A percentile compares a stretch with the other conserved stretches of the same genome.
These are phyloP conservation scores for Lodderomyces elongisporus DNA, from an alignment of 1,139 yeast genomes.

Conservation along the genomic window DNA sequence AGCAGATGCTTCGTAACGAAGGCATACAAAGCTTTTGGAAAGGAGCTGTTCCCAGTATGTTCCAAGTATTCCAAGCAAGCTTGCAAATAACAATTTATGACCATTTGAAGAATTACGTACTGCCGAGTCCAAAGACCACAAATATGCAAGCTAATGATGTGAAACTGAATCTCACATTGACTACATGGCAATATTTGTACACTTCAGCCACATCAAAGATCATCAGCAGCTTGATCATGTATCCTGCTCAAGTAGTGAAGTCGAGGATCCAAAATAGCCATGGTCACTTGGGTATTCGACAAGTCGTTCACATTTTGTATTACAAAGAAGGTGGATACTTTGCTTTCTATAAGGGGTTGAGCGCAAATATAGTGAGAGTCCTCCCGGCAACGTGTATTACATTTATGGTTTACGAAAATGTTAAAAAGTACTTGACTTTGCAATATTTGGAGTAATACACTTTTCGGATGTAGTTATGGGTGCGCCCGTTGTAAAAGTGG, in stretches of 20 bases:
- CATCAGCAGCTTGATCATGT: constrained; percentile 61
- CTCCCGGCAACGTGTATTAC: constrained; percentile 75
- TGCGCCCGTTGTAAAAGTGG: no score
- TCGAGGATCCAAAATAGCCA: constrained; percentile 63
- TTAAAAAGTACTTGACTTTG: constrained; percentile 16
- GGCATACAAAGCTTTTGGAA: constrained; percentile 74
- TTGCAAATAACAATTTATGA: constrained; percentile 85
- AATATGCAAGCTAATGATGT: neutral
- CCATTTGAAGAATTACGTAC: constrained; percentile 45
- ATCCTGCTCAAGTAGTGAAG: constrained; percentile 82
- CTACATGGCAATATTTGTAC: constrained; percentile 53
- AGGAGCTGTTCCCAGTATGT: constrained; percentile 75
- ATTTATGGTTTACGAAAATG: constrained; percentile 58
- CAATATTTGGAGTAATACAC: no score
- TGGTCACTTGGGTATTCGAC: constrained; percentile 10
- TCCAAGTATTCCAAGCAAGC: constrained; percentile 86
- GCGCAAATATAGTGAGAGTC: constrained; percentile 57
- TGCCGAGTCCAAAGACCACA: constrained; percentile 4
- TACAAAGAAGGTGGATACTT: constrained; percentile 37
- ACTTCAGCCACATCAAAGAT: constrained; percentile 70
- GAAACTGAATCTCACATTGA: constrained; percentile 17
- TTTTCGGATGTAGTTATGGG: no score
- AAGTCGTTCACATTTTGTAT: constrained; percentile 27
- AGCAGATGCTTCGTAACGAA: constrained; percentile 49
- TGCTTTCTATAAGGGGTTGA: constrained; percentile 76